Percentiles rank a stretch among this genome's conserved stretches.
These are phyloP conservation scores for Hypoxylon perforatum DNA, from an alignment of 495 filamentous ascomycete species.

Conservation along the genomic window DNA sequence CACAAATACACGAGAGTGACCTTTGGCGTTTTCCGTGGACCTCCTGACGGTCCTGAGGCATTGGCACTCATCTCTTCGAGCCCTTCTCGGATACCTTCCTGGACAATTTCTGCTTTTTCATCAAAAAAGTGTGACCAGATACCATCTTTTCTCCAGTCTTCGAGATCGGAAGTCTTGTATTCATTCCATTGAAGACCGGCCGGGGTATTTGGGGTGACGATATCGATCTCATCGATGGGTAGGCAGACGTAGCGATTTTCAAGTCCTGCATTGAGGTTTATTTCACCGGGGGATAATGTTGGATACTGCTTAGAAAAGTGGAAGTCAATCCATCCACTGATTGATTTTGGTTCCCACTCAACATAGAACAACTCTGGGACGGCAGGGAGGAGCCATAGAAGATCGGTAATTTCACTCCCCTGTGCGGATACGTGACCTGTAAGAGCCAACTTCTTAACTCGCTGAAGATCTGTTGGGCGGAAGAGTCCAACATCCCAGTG, in stretches of 20 bases:
- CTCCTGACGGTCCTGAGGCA: neutral
- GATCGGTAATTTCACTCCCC: neutral
- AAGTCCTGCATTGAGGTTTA: neutral
- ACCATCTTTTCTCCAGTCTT: neutral
- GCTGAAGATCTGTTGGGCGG: slow-evolving; percentile 6
- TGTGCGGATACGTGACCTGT: neutral
- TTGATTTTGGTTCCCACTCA: neutral
- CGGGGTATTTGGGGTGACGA: neutral
- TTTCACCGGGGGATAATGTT: too few species aligned
- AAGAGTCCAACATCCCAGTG: slow-evolving; percentile 1
- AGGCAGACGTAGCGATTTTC: neutral
- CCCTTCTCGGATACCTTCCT: neutral
- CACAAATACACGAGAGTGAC: neutral
- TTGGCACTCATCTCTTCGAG: neutral
- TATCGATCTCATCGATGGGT: slow-evolving; percentile 8
- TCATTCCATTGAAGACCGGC: neutral
- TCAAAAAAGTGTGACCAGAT: neutral
- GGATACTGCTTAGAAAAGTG: neutral
- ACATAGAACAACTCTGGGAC: slow-evolving; percentile 3
- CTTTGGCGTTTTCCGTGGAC: neutral
- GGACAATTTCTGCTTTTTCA: neutral
- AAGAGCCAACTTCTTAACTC: slow-evolving; percentile 9
- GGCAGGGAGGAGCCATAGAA: slow-evolving; percentile 6
- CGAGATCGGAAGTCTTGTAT: neutral
- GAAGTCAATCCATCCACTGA: neutral